Percentiles rank a stretch among this genome's conserved stretches.
phyloP scores from a whole-genome alignment of 2,329 filamentous ascomycete species.

The Xylariaceae sp. region DNA sequence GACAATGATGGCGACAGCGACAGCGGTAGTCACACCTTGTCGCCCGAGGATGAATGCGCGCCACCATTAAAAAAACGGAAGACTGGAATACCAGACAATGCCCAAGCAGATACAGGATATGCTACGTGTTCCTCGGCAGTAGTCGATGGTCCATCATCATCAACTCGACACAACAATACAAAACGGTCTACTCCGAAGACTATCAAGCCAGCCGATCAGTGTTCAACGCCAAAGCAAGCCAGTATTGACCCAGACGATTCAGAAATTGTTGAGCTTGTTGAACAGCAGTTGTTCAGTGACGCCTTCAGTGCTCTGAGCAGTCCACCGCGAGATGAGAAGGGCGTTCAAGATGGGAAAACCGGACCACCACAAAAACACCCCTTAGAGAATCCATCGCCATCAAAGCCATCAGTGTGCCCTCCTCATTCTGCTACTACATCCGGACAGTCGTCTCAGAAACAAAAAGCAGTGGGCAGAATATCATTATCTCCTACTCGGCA shows the following conservation, averaged over 20 bases:
- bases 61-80: slow-evolving; percentile 25
- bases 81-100: slow-evolving; percentile 5
- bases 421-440: not conserved
- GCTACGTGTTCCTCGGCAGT: slow-evolving; percentile 13
- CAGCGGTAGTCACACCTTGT: slow-evolving; percentile 4
- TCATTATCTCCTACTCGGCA: slow-evolving; percentile 7
- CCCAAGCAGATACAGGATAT: not conserved
- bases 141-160: not conserved
- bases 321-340: not conserved
- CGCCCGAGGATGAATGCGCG: slow-evolving; percentile 13
- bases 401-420: slow-evolving; percentile 6
- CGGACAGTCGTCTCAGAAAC: slow-evolving; percentile 1
- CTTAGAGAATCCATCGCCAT: not conserved
- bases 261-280: slow-evolving; percentile 4
- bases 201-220: not conserved
- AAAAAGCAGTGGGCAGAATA: slow-evolving; percentile 14
- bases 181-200: slow-evolving; percentile 3
- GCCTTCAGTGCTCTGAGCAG: slow-evolving; percentile 3
- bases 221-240: not conserved
- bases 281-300: slow-evolving; percentile 15
- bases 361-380: not conserved
- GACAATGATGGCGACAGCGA: slow-evolving; percentile 9
- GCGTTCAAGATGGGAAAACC: slow-evolving; percentile 2
- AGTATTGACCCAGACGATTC: slow-evolving; percentile 7
- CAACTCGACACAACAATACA: not conserved